Conservation (phyloP, 108 stramenopile genomes). For the Poteriospumella lacustris region DNA sequence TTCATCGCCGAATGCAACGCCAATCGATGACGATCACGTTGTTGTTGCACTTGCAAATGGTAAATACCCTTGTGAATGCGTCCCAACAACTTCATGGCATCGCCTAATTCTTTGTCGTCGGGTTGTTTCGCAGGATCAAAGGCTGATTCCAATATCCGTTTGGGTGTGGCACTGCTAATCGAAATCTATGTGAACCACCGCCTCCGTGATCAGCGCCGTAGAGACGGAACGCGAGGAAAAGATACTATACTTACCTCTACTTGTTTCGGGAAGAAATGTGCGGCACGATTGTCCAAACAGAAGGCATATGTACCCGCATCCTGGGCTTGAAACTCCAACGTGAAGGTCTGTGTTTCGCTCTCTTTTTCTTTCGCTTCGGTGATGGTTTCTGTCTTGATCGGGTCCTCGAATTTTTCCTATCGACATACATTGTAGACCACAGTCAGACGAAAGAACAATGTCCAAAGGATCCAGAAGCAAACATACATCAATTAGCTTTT, state of each 20-base stretch:
- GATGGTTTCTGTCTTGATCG: not conserved
- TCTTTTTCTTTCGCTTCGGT: not conserved
- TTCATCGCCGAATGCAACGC: not conserved
- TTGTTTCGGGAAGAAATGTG: not conserved
- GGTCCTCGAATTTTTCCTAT: slow-evolving; percentile 6
- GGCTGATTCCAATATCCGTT: too few relatives aligned
- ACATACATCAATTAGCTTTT: not conserved
- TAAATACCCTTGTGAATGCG: not conserved
- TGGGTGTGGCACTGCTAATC: too few relatives aligned
- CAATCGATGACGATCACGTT: not conserved
- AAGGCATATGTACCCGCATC: not conserved
- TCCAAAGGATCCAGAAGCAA: not conserved
- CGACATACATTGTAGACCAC: not conserved
- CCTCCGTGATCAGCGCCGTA: too few relatives aligned
- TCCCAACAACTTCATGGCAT: too few relatives aligned
- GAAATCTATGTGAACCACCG: too few relatives aligned
- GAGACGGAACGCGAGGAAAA: not conserved
- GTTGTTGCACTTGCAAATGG: not conserved
- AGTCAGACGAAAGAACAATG: not conserved
- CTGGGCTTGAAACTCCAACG: not conserved
- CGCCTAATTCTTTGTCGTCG: too few relatives aligned
- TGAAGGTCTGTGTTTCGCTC: not conserved
- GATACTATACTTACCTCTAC: not conserved
- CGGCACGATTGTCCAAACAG: not conserved
- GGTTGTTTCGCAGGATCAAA: too few relatives aligned